Base-by-base conservation (phyloP, 2,329 filamentous ascomycete genomes). In the Dactylella cylindrospora region DNA sequence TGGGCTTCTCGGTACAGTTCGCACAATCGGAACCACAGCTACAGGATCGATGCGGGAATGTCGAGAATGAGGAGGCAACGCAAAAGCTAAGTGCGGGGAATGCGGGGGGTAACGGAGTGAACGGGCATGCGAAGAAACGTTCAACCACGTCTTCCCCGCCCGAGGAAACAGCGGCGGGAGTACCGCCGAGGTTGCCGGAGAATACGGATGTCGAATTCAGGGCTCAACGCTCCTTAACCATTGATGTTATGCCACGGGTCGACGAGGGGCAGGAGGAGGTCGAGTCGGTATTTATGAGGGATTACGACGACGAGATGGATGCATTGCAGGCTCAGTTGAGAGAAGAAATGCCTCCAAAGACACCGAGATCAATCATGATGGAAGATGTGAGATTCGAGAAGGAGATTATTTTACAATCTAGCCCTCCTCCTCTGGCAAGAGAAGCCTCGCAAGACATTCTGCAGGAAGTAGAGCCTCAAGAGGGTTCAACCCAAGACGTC, bases 291-390 rank as follows among this genome's bases (percentile, higher is more conserved):
- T 51, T 41, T 35, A 64, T 57, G 57, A 47, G 45, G 32, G 59
- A 55, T 26, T 57, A 57, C n/a, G 59, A 64, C 17, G 59, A 64
- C 20, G 59, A 64, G 28, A 57, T 55, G 52, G 59, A 55, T n/a
- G 15, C 44, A 2, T 29, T 55, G 15, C 59, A 57, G 13, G 59
- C 59, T 29, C 51, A 64, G 40, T 51, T 55, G n/a, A 31, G 51
- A 32, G 51, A 57, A 32, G 52, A 57, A 20, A 46, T 64, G 51
- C 52, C 59, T 9, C 45, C 52, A 9, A 46, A 51, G 40, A 57
- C 44, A 3, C 32, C 59, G 5, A 39, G 46, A 22, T 64, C 51
- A 8, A 39, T 64, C 19, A 38, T 50, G 45, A 57, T 64, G 41
- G 52, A 55, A 29, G 52, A 57, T 25, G 50, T 64, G 12, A 25